Percentiles rank a stretch among this genome's conserved stretches.
phyloP scores from a whole-genome alignment of 2,329 filamentous ascomycete species.

The Endothia cerciana region DNA sequence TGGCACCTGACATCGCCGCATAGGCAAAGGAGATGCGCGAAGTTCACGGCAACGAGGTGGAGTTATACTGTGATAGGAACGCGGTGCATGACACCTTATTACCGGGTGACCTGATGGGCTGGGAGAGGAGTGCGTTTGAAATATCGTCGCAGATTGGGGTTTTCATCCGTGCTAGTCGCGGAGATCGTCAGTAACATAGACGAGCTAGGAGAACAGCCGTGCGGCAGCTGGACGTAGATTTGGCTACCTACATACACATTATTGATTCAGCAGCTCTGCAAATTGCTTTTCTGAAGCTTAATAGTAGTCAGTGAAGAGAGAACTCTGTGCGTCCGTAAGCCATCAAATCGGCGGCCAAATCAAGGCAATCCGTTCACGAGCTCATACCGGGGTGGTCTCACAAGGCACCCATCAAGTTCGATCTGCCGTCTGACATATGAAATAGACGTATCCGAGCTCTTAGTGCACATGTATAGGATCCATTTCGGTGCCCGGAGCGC shows the following conservation, averaged over 20 bases:
- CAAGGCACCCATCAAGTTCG: no score
- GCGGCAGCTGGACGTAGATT: not conserved
- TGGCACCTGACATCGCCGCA: not conserved
- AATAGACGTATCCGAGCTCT: no score
- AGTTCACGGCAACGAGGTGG: not conserved
- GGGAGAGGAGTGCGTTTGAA: not conserved
- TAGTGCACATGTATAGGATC: no score
- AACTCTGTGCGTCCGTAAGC: not conserved
- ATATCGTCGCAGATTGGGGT: not conserved
- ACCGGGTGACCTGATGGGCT: not conserved
- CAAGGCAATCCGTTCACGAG: no score
- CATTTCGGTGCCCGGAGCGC: not conserved
- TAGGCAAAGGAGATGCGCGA: not conserved
- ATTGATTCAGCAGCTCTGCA: no score
- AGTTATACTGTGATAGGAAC: not conserved
- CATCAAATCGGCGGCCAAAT: no score
- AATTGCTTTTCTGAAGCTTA: no score
- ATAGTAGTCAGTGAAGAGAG: no score
- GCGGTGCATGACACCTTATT: not conserved
- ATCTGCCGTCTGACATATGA: no score
- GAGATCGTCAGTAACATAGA: not conserved
- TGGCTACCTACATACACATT: not conserved
- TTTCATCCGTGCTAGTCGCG: not conserved
- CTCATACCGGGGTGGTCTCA: no score
- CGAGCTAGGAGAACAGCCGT: not conserved